Evolutionary conservation across 2,329 filamentous ascomycete species (phyloP).

Genomic region (Rhynchosporium graminicola): DNA sequence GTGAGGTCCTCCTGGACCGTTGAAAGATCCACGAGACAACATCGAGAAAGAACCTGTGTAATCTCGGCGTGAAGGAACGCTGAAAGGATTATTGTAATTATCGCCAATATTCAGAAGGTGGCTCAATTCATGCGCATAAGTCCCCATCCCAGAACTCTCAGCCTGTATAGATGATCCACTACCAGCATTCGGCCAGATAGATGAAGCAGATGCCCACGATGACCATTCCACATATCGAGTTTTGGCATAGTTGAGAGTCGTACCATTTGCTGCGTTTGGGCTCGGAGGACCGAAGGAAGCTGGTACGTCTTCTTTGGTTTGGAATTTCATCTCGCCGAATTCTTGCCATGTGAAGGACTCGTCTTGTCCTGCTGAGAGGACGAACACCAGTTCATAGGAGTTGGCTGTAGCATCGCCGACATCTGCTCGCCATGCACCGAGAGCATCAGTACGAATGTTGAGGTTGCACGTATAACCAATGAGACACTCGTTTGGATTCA

Average conservation of each 20-base stretch:
- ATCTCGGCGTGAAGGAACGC: slow-evolving; percentile 17
- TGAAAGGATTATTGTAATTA: slow-evolving; percentile 26
- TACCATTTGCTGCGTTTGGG: slow-evolving; percentile 13
- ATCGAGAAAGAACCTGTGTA: slow-evolving; percentile 26
- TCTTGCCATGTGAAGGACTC: slow-evolving; percentile 27
- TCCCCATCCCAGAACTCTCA: slow-evolving; percentile 23
- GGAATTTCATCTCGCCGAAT: slow-evolving; percentile 29
- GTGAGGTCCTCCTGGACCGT: slow-evolving; percentile 27
- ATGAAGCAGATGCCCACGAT: slow-evolving; percentile 21
- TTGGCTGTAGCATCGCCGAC: slow-evolving; percentile 18
- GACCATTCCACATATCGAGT: slow-evolving; percentile 26
- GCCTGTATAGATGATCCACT: slow-evolving; percentile 16
- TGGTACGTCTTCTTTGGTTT: slow-evolving; percentile 24
- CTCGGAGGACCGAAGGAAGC: slow-evolving; percentile 23
- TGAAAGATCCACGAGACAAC: slow-evolving; percentile 26
- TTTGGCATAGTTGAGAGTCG: slow-evolving; percentile 21
- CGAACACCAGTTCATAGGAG: slow-evolving; percentile 24
- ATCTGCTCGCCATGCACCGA: slow-evolving; percentile 21
- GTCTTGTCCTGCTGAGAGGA: slow-evolving; percentile 24
- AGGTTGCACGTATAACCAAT: slow-evolving; percentile 15
- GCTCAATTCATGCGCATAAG: slow-evolving; percentile 25
- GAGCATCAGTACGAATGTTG: slow-evolving; percentile 22
- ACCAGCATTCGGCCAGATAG: slow-evolving; percentile 22
- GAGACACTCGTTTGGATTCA: slow-evolving; percentile 21
- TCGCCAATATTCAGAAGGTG: slow-evolving; percentile 26